Base-by-base conservation (phyloP, 108 stramenopile genomes). In the Fragilaria crotonensis region DNA sequence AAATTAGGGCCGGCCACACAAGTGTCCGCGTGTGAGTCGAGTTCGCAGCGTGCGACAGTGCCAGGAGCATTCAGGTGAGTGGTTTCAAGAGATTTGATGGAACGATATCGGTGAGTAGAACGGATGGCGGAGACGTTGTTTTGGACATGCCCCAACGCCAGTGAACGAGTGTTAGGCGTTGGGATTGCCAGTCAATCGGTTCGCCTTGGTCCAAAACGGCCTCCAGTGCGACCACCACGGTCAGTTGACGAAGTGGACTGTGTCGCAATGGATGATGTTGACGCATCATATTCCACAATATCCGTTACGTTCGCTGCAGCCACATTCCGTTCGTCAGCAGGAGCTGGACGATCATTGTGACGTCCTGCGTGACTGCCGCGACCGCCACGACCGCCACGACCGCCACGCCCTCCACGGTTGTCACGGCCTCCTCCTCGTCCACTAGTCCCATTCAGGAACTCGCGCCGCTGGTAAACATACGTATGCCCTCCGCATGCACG, bases 1-100 rank as follows among this genome's bases (percentile, higher is more conserved):
- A 56, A 56, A 23, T 45, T 56, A 19, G 2, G 21, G 2, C 54
- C 54, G n/a, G 29, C 28, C 5, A 54, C 28, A 23, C 54, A 56
- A 1, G 54, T 33, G 7, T 56, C 54, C 2, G 54, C 54, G 7
- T 56, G 3, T 3, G 33, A 4, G 32, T 56, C 31, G 3, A n/a
- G 19, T 41, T 41, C 36, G 36, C 36, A 41, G 14, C 14, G 7
- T 7, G 36, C 36, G 23, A 31, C 21, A 17, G 27, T 29, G 11
- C 22, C 22, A 22, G 53, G 53, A 11, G 22, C 4, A 27, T 29
- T 14, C 7, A 14, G 14, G 7, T 41, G 7, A 7, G 7, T 14
- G 7, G 36, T 41, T 41, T 7, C 36, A 41, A 41, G 11, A 41
- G 36, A 7, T 11, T 41, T 41, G 36, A 41, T 41, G 7, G 11